Conservation (phyloP, 139 green algal genomes). For the Micractinium sp. region DNA sequence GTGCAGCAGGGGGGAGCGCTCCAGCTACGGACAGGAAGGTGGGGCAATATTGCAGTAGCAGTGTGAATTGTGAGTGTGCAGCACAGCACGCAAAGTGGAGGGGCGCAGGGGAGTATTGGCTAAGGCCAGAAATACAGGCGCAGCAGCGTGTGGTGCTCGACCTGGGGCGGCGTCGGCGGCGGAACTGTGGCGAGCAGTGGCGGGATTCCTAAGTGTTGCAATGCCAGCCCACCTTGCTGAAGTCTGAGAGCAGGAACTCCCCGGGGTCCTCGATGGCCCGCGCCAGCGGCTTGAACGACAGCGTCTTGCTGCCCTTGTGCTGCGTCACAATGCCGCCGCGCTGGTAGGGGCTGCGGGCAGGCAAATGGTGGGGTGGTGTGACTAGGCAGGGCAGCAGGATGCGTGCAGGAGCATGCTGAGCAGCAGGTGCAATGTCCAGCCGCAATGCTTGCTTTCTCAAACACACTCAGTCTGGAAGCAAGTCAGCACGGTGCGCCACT, state of each 20-base stretch:
- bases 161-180: too few relatives aligned
- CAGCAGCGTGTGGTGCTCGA: too few relatives aligned
- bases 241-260: slow-evolving; percentile 97
- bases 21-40: slow-evolving; percentile 60
- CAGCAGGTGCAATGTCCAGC: too few relatives aligned
- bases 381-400: too few relatives aligned
- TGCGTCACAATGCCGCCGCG: slow-evolving; percentile 92
- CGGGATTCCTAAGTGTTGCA: too few relatives aligned
- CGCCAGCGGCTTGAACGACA: slow-evolving; percentile 84
- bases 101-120: neutral
- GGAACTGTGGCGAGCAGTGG: too few relatives aligned
- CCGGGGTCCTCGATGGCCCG: slow-evolving; percentile 81
- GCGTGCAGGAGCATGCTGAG: too few relatives aligned
- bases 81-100: neutral
- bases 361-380: too few relatives aligned
- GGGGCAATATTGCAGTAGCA: neutral
- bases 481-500: too few relatives aligned
- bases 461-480: too few relatives aligned
- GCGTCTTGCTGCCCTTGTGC: slow-evolving; percentile 88
- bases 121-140: too few relatives aligned
- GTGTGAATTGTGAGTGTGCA: neutral
- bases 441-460: too few relatives aligned
- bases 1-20: slow-evolving; percentile 90
- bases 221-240: slow-evolving; percentile 85
- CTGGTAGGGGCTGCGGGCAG: slow-evolving; percentile 36